Evolutionary conservation across 2,329 filamentous ascomycete genomes (phyloP), one percentile per base, ranked within the genome.

Genomic region (Clarireedia hainanense): DNA sequence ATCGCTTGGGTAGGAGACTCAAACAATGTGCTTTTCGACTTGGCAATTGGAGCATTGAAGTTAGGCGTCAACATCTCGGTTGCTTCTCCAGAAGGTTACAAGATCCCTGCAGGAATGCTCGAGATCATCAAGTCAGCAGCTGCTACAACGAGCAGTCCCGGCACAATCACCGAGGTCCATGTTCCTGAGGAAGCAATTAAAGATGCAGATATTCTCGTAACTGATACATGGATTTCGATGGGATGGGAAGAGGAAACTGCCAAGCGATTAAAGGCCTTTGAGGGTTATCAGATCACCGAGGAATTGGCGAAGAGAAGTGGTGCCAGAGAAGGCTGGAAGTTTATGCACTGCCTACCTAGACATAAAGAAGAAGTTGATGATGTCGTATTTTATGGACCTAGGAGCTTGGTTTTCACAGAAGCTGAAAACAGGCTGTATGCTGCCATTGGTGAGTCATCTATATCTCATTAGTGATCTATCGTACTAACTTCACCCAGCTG

Each of bases 211-310:
- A 80, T 97, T 52, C 76, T 99, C 57, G 91, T 97, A 23, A 99
- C 94, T 0, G 94, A 99, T 68, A 99, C 94, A 1, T 99, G 94
- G 94, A 82, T 99, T 34, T 95, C 90, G 1, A 99, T 99, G 94
- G 94, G 94, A 47, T 92, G 97, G 73, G 94, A 99, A 72, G 83
- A 82, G 56, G 94, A 99, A 72, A 78, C 84, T 40, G 78, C 84
- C 63, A 86, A 87, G 76, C 79, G 89, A 50, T 70, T 96, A 58
- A 81, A 85, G 68, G 90, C 84, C 2, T 99, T 99, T 70, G 80
- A 80, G 30, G 91, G 92, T 14, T 99, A 91, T 73, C 92, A 96
- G 70, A 88, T 99, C 67, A 96, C 92, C 2, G 81, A 85, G 48
- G 88, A 94, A 45, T 76, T 99, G 63, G 92, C 91, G 1, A 81